Percentiles rank a stretch among this genome's conserved stretches.
phyloP scores from a whole-genome alignment of 345 rosid species.

The Sapria himalayana region DNA sequence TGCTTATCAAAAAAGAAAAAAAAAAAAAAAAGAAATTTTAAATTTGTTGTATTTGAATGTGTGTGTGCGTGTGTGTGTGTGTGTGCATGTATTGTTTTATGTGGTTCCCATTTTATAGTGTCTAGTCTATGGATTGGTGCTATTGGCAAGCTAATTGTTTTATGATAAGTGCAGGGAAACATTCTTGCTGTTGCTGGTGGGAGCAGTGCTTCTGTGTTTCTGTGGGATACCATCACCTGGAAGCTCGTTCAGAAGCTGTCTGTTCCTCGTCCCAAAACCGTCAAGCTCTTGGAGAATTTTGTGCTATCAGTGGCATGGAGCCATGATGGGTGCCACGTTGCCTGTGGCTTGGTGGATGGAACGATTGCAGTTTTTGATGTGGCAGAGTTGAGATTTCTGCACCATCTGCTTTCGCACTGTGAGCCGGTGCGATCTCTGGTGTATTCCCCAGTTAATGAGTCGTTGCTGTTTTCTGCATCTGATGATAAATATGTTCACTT shows the following conservation, averaged over 20 bases:
- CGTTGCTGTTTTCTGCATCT: constrained; percentile 63
- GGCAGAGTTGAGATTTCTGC: constrained; percentile 56
- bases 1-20: no score
- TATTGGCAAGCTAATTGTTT: no score
- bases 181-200: constrained; percentile 96
- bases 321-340: constrained; percentile 61
- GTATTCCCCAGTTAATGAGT: constrained; percentile 53
- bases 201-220: constrained; percentile 83
- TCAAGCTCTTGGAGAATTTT: constrained; percentile 69
- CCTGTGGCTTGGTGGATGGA: constrained; percentile 95
- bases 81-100: no score
- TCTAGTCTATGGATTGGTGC: no score
- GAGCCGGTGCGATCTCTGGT: constrained; percentile 87
- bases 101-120: no score
- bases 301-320: constrained; percentile 86
- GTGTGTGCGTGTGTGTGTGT: no score
- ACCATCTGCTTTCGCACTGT: constrained; percentile 77
- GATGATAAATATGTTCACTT: constrained; percentile 83
- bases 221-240: constrained; percentile 96
- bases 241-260: constrained; percentile 41
- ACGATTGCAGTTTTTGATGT: constrained; percentile 68
- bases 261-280: constrained; percentile 67
- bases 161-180: no score
- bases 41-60: no score
- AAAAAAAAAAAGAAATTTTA: no score